Base-by-base conservation (phyloP, 371 early-diverging fungal species). In the Apophysomyces ossiformis region DNA sequence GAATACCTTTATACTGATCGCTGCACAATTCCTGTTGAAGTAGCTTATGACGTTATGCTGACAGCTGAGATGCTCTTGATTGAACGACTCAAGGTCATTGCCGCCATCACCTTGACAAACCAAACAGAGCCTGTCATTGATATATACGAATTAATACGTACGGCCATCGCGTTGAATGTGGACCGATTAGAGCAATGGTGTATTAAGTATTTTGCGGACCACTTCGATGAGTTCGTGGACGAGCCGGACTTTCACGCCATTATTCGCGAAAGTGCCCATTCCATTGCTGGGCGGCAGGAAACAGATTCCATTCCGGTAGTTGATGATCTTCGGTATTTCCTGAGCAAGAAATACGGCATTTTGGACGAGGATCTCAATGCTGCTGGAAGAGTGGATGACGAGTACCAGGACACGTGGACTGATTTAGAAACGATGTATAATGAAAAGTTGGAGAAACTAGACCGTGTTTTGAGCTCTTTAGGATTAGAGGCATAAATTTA, bases 1-100 rank as follows among this genome's bases (percentile, higher is more conserved):
- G 76, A 81, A 38, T 81, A 67, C 57, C 44, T 81, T 26, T 81
- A 81, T 57, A 81, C 81, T 12, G 81, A 81, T 50, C 71, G 69
- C 16, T 73, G 74, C 26, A 64, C 65, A 5, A 76, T 81, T 43
- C 70, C 72, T 1, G 45, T 63, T 18, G 68, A 75, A 8, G 38
- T 68, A 46, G 78, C 78, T 4, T 78, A 71, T 63, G 78, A 78
- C 38, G 69, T 78, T 7, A 35, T 78, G 56, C 54, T 75, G 1
- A 69, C 62, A 6, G 70, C 78, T 5, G 78, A 78, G 50, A 69
- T 75, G 68, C 58, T 75, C 13, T 41, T 75, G 41, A 59, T 78
- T 9, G 75, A 75, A 16, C 64, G 73, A 41, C 65, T 78, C 15
- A 78, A 78, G 57, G 65, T 71, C 9, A 67, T 78, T 36, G 75